Evolutionary conservation across 129 eudicot genomes (phyloP).

Genomic region (Arctium minus): DNA sequence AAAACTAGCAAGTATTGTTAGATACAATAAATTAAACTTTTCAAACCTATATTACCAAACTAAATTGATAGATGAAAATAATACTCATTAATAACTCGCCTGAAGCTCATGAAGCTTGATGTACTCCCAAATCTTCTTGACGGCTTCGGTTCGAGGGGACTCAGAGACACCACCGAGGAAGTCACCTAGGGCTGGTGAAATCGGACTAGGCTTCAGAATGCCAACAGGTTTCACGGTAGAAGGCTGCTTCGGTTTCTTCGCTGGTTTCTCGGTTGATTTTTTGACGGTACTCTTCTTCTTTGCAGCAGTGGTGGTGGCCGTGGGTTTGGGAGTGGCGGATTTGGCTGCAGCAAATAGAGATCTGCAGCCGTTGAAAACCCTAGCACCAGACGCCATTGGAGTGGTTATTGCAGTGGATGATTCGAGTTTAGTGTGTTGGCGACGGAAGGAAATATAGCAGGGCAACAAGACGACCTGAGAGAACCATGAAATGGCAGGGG

Average conservation of each 20-base stretch:
- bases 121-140: conserved; percentile 38
- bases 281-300: conserved; percentile 19
- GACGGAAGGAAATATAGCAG: conserved; percentile 12
- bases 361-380: conserved; percentile 35
- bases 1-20: neutral
- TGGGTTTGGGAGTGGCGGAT: conserved; percentile 23
- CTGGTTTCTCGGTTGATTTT: conserved; percentile 16
- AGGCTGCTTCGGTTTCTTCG: conserved; percentile 4
- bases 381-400: conserved; percentile 31
- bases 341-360: conserved; percentile 30
- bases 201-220: conserved; percentile 25
- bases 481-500: neutral
- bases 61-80: neutral
- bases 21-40: neutral
- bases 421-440: conserved; percentile 9
- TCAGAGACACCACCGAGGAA: conserved; percentile 37
- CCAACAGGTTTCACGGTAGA: conserved; percentile 8
- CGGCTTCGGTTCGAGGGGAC: conserved; percentile 30
- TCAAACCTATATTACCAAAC: neutral
- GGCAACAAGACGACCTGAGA: neutral
- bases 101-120: conserved; percentile 36
- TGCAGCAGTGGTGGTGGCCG: conserved; percentile 5
- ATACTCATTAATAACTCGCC: conserved; percentile 1
- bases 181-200: conserved; percentile 34
- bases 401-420: neutral